These are phyloP conservation scores for Manihot esculenta DNA, from an alignment of 441 rosid species.

Conservation along the genomic window DNA sequence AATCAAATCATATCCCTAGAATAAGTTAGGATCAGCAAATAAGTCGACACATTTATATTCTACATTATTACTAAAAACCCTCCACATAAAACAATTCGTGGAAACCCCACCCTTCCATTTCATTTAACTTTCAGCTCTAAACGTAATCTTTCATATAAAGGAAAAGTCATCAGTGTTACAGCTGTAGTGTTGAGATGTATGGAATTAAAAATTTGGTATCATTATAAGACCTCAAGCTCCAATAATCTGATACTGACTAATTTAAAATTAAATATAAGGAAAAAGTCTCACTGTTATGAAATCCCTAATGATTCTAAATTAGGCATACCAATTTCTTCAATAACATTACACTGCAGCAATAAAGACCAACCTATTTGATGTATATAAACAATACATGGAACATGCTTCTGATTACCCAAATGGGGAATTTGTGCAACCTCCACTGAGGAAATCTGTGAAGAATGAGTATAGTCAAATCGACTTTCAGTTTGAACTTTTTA, in stretches of 20 bases:
- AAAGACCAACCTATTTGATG: constrained; percentile 80
- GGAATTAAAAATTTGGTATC: not conserved
- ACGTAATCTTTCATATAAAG: not conserved
- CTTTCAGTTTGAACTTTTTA: constrained; percentile 16
- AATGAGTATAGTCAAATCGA: constrained; percentile 24
- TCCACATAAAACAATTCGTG: not conserved
- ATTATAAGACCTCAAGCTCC: not conserved
- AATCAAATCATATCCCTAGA: no score
- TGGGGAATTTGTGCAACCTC: constrained; percentile 75
- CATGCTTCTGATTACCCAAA: constrained; percentile 45
- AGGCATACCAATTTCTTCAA: constrained; percentile 1
- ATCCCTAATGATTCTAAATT: not conserved
- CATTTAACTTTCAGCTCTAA: not conserved
- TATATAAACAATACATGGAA: constrained; percentile 76
- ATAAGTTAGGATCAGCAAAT: no score
- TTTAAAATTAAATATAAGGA: not conserved
- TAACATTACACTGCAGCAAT: constrained; percentile 11
- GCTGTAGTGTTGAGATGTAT: not conserved
- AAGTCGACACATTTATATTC: not conserved
- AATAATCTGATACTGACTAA: not conserved
- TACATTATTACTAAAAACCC: not conserved
- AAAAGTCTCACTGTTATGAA: not conserved
- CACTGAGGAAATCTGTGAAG: constrained; percentile 64
- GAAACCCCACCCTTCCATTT: not conserved
- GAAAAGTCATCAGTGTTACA: not conserved